Evolutionary conservation across 495 filamentous ascomycete species (phyloP), one percentile per base, ranked within the genome.

Genomic region (Aspergillus haitiensis): DNA sequence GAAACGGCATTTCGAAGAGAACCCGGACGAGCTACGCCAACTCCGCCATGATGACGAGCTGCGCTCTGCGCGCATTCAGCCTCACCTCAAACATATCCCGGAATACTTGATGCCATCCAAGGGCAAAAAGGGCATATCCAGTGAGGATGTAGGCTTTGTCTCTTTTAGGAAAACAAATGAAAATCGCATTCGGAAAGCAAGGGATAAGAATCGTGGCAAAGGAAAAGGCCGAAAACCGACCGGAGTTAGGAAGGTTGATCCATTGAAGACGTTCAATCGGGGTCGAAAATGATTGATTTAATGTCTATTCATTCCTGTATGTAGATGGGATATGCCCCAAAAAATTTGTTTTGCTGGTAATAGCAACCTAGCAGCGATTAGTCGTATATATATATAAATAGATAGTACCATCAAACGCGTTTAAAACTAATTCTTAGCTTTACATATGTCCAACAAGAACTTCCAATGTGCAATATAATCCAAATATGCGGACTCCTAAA

Each of bases 1-100:
- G 56, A 93, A 93, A 74, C 82, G 94, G 58, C 91, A 96, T 75
- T 98, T 97, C 67, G 94, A 98, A 68, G 94, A 99, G 73, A 97
- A 98, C 71, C 94, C 94, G 0, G 85, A 86, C 7, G 93, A 97
- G 67, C 75, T 97, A 44, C 81, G 86, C 18, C 89, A 94, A 69
- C 78, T 99, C 52, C 81, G 94, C 32, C 94, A 99, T 68, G 95
- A 99, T 70, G 88, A 86, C 9, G 94, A 97, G 72, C 74, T 94
- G 46, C 85, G 91, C 60, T 81, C 86, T 18, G 88, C 89, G 5
- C 80, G 89, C 62, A 81, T 92, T 33, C 92, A 96, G 74, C 81
- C 87, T 10, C 95, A 99, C 80, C 74, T 99, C 58, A 96, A 90
- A 73, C 92, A 98, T 76, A 90, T 99, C 3, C 94, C 94, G 0